These are phyloP conservation scores for Scutellaria barbata DNA, from an alignment of 257 asterid species.

Conservation along the genomic window DNA sequence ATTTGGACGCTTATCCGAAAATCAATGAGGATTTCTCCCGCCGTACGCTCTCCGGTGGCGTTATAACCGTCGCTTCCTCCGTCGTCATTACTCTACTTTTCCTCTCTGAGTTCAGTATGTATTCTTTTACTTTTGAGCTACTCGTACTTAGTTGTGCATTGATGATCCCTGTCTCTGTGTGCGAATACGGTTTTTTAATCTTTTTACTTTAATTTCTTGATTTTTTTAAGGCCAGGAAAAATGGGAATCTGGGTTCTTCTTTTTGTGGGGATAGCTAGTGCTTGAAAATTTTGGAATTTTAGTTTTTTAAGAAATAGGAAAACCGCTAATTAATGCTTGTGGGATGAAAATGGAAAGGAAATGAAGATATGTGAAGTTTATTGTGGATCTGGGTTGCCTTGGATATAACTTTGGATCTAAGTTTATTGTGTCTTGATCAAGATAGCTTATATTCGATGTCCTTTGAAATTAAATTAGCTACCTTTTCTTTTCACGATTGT, in stretches of 20 bases:
- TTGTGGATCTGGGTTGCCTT: constrained; percentile 27
- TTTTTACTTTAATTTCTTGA: too few species aligned
- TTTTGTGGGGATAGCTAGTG: constrained; percentile 12
- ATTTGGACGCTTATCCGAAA: constrained; percentile 94
- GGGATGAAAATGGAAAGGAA: constrained; percentile 9
- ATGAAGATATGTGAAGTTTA: constrained; percentile 13
- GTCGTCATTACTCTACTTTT: constrained; percentile 71
- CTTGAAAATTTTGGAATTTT: not conserved
- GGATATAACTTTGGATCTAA: constrained; percentile 12
- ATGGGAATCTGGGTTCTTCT: constrained; percentile 9
- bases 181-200: not conserved
- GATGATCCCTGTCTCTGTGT: not conserved
- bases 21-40: constrained; percentile 94
- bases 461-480: not conserved
- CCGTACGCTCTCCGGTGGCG: constrained; percentile 93
- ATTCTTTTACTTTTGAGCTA: not conserved
- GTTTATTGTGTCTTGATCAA: constrained; percentile 29
- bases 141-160: not conserved
- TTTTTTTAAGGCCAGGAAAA: constrained; percentile 1
- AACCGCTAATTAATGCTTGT: not conserved
- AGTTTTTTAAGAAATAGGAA: constrained; percentile 24
- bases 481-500: not conserved
- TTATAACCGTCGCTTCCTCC: constrained; percentile 78
- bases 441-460: constrained; percentile 4
- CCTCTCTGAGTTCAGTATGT: constrained; percentile 89